Conservation (phyloP, 805 yeast species). For the Sungouiozyma ichnusensis region DNA sequence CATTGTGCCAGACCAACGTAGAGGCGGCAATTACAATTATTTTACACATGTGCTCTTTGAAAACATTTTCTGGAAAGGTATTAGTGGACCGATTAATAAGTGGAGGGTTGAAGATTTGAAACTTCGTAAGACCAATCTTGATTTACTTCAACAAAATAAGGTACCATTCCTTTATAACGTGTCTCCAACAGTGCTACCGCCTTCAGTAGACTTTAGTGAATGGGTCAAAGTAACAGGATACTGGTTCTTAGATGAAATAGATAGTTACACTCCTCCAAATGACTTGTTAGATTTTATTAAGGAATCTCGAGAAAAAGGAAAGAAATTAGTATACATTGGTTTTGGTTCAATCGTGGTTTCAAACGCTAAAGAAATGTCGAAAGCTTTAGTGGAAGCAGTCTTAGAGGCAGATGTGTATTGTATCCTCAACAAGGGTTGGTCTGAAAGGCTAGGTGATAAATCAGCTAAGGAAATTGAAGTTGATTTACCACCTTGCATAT, state of each 20-base stretch:
- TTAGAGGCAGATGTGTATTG: conserved; percentile 73
- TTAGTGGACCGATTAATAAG: conserved; percentile 70
- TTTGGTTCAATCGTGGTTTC: conserved; percentile 92
- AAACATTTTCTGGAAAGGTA: conserved; percentile 88
- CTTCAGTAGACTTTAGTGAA: conserved; percentile 85
- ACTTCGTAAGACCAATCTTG: conserved; percentile 60
- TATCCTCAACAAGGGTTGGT: conserved; percentile 90
- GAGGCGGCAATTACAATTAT: conserved; percentile 88
- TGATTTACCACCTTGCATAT: conserved; percentile 55
- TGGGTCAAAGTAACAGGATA: conserved; percentile 96
- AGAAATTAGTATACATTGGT: conserved; percentile 81
- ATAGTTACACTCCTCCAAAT: conserved; percentile 48
- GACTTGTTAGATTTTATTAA: conserved; percentile 49
- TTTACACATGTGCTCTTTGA: conserved; percentile 90
- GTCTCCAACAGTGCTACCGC: conserved; percentile 82
- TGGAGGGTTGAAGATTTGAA: conserved; percentile 70
- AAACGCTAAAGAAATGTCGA: conserved; percentile 67
- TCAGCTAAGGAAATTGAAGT: conserved; percentile 30
- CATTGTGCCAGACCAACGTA: conserved; percentile 84
- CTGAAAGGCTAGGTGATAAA: conserved; percentile 49
- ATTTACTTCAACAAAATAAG: conserved; percentile 58
- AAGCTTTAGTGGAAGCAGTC: conserved; percentile 72
- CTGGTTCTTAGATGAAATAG: conserved; percentile 76
- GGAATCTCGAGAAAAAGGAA: conserved; percentile 46
- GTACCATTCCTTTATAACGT: conserved; percentile 86